Conservation (phyloP, 768 basidiomycete species). For the Russula sp. region DNA sequence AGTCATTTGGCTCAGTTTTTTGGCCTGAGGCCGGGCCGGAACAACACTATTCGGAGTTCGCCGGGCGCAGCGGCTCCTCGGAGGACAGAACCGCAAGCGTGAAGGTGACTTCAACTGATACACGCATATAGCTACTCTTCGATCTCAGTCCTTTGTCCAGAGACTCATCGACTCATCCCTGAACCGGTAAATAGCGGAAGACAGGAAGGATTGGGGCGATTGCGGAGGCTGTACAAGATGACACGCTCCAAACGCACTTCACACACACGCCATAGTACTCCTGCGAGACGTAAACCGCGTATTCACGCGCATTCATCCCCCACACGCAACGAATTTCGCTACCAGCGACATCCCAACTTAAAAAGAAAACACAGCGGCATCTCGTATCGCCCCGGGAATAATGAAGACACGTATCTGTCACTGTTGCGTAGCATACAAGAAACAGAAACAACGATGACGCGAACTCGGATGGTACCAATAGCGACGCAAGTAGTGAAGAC, state of each 20-base stretch:
- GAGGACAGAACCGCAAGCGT: too few species aligned
- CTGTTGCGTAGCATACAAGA: background rate
- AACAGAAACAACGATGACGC: background rate
- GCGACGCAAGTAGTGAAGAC: constrained; percentile 1
- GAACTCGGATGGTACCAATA: background rate
- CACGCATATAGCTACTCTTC: too few species aligned
- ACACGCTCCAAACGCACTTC: constrained; percentile 7
- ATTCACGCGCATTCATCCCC: constrained; percentile 17
- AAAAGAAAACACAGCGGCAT: background rate
- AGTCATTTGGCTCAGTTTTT: too few species aligned
- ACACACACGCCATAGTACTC: background rate
- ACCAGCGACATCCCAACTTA: constrained; percentile 2
- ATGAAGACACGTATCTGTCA: constrained; percentile 13
- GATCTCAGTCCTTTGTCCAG: too few species aligned
- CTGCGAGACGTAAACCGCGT: background rate
- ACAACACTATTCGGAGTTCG: too few species aligned
- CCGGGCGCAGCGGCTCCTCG: too few species aligned
- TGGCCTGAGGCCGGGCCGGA: too few species aligned
- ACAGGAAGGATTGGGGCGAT: background rate
- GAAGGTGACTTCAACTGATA: too few species aligned
- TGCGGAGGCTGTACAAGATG: constrained; percentile 11
- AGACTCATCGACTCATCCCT: too few species aligned
- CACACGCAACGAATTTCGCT: background rate
- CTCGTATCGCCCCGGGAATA: background rate
- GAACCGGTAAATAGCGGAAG: too few species aligned